These are phyloP conservation scores for Millerozyma miso DNA, from an alignment of 805 yeast species.

Conservation along the genomic window DNA sequence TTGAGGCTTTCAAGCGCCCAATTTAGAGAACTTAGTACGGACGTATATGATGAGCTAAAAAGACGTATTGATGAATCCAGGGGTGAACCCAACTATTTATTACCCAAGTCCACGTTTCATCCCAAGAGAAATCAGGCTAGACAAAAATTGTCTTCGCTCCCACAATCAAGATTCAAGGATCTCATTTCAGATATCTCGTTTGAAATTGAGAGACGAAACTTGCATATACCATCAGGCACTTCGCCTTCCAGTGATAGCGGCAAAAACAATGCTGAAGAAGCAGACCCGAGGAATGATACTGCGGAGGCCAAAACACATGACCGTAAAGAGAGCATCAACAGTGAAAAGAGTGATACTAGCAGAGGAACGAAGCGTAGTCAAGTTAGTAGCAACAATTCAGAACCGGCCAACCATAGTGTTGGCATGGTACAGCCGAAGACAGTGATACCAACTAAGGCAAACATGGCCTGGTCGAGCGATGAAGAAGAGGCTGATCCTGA, in stretches of 20 bases:
- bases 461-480: slow-evolving; percentile 84
- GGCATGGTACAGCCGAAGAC: slow-evolving; percentile 61
- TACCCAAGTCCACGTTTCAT: slow-evolving; percentile 73
- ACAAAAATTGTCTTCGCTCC: slow-evolving; percentile 80
- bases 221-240: slow-evolving; percentile 28
- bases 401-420: slow-evolving; percentile 20
- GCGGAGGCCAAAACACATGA: background rate
- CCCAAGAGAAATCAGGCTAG: slow-evolving; percentile 95
- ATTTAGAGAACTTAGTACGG: slow-evolving; percentile 86
- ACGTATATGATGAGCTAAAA: slow-evolving; percentile 87
- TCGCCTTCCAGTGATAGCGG: background rate
- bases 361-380: slow-evolving; percentile 1
- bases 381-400: slow-evolving; percentile 3
- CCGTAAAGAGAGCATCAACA: slow-evolving; percentile 1
- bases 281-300: background rate
- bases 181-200: slow-evolving; percentile 82
- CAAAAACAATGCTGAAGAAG: background rate
- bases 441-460: slow-evolving; percentile 81
- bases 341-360: background rate
- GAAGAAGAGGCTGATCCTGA: slow-evolving; percentile 50
- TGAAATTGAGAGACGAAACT: slow-evolving; percentile 77
- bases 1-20: slow-evolving; percentile 77
- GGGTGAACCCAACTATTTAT: slow-evolving; percentile 57
- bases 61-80: slow-evolving; percentile 66
- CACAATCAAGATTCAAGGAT: slow-evolving; percentile 79